phyloP scores from a whole-genome alignment of 2,329 filamentous ascomycete species.

The Talaromyces sp. region DNA sequence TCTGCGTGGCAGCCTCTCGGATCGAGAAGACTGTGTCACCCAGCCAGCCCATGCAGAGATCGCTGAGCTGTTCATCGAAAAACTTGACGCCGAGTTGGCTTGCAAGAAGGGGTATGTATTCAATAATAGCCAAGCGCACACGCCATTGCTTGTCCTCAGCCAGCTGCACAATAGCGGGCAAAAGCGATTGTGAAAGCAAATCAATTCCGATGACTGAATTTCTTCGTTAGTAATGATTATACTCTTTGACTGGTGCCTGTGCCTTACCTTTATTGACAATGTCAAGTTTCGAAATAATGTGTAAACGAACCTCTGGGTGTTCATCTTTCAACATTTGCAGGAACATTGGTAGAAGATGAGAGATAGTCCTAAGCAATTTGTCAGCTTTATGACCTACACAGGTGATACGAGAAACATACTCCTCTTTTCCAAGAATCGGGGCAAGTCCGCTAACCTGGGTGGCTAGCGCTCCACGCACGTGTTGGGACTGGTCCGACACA shows the following conservation, averaged over 20 bases:
- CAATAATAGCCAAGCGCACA: conserved; percentile 95
- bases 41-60: conserved; percentile 96
- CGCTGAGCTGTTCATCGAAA: conserved; percentile 96
- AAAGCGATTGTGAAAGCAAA: conserved; percentile 88
- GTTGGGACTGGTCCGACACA: conserved; percentile 92
- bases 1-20: conserved; percentile 92
- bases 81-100: conserved; percentile 95
- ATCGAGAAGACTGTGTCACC: conserved; percentile 99
- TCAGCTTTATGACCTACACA: neutral
- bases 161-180: conserved; percentile 94
- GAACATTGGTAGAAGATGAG: conserved; percentile 97
- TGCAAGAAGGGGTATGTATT: conserved; percentile 95
- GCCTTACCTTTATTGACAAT: conserved; percentile 85
- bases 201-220: conserved; percentile 89
- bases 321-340: conserved; percentile 99
- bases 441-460: conserved; percentile 96
- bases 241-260: neutral
- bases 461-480: conserved; percentile 90
- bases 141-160: conserved; percentile 99
- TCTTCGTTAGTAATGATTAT: conserved; percentile 23
- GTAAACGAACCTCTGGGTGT: conserved; percentile 94
- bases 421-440: conserved; percentile 95
- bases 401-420: conserved; percentile 57
- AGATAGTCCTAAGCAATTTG: conserved; percentile 69
- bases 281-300: conserved; percentile 99